phyloP scores from a whole-genome alignment of 2,329 filamentous ascomycete species.

The Lachnellula occidentalis region DNA sequence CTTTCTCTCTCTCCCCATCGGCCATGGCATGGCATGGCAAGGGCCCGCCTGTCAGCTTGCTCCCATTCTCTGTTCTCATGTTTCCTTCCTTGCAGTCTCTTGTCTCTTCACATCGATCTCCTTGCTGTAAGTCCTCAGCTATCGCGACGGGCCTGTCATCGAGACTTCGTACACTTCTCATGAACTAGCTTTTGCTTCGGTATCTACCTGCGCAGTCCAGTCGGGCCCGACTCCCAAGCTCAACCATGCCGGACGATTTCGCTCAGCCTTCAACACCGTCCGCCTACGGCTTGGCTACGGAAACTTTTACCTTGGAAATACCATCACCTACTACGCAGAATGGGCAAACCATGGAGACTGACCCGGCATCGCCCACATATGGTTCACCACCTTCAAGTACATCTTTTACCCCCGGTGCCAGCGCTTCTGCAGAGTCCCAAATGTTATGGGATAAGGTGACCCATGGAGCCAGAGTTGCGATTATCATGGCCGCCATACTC shows the following conservation, averaged over 20 bases:
- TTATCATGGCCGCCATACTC: conserved; percentile 4
- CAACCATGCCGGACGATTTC: not conserved
- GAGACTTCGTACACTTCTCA: not conserved
- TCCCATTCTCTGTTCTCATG: not conserved
- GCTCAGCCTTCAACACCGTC: not conserved
- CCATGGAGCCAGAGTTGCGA: conserved; percentile 7
- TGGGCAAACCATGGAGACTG: not conserved
- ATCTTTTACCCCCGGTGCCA: not conserved
- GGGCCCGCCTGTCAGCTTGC: not conserved
- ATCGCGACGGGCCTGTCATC: not conserved
- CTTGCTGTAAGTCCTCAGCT: not conserved
- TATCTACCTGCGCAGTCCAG: not conserved
- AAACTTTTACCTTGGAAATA: not conserved
- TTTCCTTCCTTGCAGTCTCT: not conserved
- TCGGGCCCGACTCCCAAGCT: not conserved
- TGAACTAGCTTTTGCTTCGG: not conserved
- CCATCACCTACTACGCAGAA: not conserved
- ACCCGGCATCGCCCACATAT: not conserved
- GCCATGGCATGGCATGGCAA: too few relatives aligned
- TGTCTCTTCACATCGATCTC: not conserved
- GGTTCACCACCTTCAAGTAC: not conserved
- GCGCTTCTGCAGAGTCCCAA: not conserved
- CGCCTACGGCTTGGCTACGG: not conserved
- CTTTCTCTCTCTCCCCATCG: too few relatives aligned
- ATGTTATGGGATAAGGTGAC: conserved; percentile 5